Base-by-base conservation (phyloP, 176 grass and related monocot species). In the Calamus simplicifolius region DNA sequence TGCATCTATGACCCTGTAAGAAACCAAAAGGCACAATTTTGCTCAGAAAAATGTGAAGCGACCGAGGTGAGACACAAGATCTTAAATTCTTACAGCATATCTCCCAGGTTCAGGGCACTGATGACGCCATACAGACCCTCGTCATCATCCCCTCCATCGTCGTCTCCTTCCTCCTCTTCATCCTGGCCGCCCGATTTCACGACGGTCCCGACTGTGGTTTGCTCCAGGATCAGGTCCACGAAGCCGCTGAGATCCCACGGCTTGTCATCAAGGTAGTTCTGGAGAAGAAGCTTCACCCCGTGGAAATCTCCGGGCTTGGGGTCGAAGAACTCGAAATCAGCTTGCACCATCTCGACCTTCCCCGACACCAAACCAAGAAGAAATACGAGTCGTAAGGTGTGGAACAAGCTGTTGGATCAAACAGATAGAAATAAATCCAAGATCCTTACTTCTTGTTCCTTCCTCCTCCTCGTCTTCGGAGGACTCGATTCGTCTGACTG, bases 301-400 rank as follows among this genome's bases (percentile, higher is more conserved):
- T 84, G 75, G 75, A 97, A 96, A 69, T 96, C 92, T 8, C 13
- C 43, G 6, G 60, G 72, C 54, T 88, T 96, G 5, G 92, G 92
- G 66, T 96, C 92, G n/a, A 90, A 96, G 81, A 96, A 96, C 51
- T 76, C 87, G 48, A 96, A 96, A 80, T 90, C 87, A 3, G 88
- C 92, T 67, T 96, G 86, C 59, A 96, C 75, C 4, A 66, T 88
- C 16, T 85, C 58, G 14, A 77, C 50, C 63, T 85, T 55, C 26
- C 31, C 7, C 6, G 1, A 38, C 1, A 6, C 27, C 26, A 48
- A 66, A 0, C 30, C 52, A 49, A 69, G 5, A 48, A 56, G 30
- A 48, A 49, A 49, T 15, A 49, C 7, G 55, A 23, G 0, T 21
- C 19, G 49, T 25, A 71, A 51, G 19, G n/a, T 21, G 4, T 16